These are phyloP conservation scores for Mycena crocata DNA, from an alignment of 768 basidiomycete genomes.

Conservation along the genomic window DNA sequence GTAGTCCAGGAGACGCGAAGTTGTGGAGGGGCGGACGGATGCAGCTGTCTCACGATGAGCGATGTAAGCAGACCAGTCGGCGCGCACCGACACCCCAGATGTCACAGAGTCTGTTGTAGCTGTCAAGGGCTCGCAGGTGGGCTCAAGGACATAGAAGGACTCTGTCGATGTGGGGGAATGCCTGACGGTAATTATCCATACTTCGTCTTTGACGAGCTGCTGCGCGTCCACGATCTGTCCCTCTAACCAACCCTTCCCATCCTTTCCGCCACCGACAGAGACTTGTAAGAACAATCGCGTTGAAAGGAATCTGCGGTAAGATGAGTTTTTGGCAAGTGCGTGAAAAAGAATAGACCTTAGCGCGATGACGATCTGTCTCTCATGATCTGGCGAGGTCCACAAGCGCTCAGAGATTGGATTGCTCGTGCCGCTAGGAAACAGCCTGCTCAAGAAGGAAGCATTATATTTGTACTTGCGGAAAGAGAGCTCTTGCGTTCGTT, in stretches of 20 bases:
- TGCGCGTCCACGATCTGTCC: constrained; percentile 58
- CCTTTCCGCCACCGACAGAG: constrained; percentile 60
- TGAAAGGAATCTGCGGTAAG: constrained; percentile 63
- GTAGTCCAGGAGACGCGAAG: constrained; percentile 48
- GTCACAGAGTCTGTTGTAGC: not conserved
- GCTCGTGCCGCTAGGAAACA: constrained; percentile 39
- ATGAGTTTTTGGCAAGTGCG: not conserved
- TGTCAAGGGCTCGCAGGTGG: constrained; percentile 69
- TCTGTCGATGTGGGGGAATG: constrained; percentile 37
- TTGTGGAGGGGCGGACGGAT: constrained; percentile 17
- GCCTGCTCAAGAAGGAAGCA: constrained; percentile 61
- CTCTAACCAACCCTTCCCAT: constrained; percentile 46
- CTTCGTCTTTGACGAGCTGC: constrained; percentile 64
- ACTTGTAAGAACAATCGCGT: constrained; percentile 73
- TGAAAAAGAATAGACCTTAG: constrained; percentile 55
- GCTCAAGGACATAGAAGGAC: constrained; percentile 69
- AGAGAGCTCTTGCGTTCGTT: constrained; percentile 58
- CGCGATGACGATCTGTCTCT: constrained; percentile 66
- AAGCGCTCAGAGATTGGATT: constrained; percentile 56
- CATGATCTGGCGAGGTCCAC: constrained; percentile 72
- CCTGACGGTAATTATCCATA: constrained; percentile 66
- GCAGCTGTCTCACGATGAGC: constrained; percentile 37
- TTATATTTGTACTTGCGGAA: constrained; percentile 53
- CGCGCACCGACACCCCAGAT: constrained; percentile 50
- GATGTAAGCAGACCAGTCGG: constrained; percentile 78